A percentile compares a stretch with the other conserved stretches of the same genome.
These are phyloP conservation scores for Cytidiella melzeri DNA, from an alignment of 768 basidiomycete species.

Conservation along the genomic window DNA sequence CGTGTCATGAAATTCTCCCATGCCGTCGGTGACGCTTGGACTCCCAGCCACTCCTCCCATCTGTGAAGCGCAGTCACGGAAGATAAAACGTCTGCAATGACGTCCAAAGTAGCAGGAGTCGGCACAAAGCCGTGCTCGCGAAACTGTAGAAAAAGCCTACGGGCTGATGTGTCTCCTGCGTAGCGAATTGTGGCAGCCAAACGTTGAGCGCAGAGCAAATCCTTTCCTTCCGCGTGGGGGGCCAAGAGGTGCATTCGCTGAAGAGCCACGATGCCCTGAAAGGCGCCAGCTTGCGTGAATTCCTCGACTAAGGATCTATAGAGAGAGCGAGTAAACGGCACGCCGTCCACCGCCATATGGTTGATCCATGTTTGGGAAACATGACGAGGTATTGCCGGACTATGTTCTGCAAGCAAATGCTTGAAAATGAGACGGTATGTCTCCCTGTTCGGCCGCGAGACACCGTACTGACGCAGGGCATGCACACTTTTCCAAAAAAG, in stretches of 20 bases:
- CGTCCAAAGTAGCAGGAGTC: not conserved
- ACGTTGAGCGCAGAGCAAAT: not conserved
- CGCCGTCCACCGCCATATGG: not conserved
- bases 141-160: not conserved
- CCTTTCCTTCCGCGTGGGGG: not conserved
- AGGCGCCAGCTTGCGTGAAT: not conserved
- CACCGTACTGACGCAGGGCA: not conserved
- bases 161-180: not conserved
- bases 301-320: not conserved
- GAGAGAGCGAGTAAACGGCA: not conserved
- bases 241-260: not conserved
- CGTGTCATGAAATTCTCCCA: conserved; percentile 48
- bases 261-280: not conserved
- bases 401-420: not conserved
- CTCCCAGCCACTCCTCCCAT: not conserved
- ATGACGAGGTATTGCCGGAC: not conserved
- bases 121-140: not conserved
- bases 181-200: not conserved
- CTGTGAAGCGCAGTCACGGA: not conserved
- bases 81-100: not conserved
- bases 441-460: not conserved
- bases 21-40: not conserved
- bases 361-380: not conserved
- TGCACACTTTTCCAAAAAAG: not conserved
- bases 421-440: not conserved